Evolutionary conservation across 805 yeast genomes (phyloP).

Genomic region (Candida mattraensis): DNA sequence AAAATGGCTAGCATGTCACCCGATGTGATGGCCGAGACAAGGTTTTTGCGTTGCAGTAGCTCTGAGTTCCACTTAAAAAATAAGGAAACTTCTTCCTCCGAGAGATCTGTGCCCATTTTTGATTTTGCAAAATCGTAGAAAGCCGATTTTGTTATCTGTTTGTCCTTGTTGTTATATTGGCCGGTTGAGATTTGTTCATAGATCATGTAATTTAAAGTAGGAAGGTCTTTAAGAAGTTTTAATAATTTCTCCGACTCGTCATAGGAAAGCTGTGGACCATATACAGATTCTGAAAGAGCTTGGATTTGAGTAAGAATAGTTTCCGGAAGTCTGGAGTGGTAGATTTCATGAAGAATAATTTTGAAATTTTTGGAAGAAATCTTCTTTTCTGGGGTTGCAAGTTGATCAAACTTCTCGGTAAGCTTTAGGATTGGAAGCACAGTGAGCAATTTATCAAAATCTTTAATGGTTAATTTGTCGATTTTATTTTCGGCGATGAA

Average conservation of each 20-base stretch:
- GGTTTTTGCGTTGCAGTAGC: constrained; percentile 26
- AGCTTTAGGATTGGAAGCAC: constrained; percentile 32
- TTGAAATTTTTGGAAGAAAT: constrained; percentile 24
- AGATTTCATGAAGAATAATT: constrained; percentile 24
- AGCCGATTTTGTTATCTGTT: constrained; percentile 25
- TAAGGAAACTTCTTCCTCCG: constrained; percentile 31
- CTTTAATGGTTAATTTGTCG: constrained; percentile 12
- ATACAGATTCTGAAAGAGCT: constrained; percentile 31
- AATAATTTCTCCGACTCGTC: constrained; percentile 48
- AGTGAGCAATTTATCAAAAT: constrained; percentile 25
- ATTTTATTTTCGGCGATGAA: constrained; percentile 16
- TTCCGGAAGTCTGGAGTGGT: constrained; percentile 30
- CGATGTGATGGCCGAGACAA: constrained; percentile 26
- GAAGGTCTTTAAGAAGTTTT: constrained; percentile 41
- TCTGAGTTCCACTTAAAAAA: constrained; percentile 37
- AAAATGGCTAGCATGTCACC: constrained; percentile 40
- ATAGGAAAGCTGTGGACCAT: constrained; percentile 45
- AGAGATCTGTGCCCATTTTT: constrained; percentile 12
- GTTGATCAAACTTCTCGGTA: constrained; percentile 20
- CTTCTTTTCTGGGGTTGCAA: constrained; percentile 8
- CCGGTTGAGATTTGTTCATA: constrained; percentile 30
- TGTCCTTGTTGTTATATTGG: constrained; percentile 18
- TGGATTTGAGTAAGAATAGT: constrained; percentile 69
- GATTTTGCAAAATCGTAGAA: constrained; percentile 28
- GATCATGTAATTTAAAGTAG: constrained; percentile 33